Evolutionary conservation across 495 filamentous ascomycete species (phyloP).

Genomic region (Pseudomonodictys pantanalensis): DNA sequence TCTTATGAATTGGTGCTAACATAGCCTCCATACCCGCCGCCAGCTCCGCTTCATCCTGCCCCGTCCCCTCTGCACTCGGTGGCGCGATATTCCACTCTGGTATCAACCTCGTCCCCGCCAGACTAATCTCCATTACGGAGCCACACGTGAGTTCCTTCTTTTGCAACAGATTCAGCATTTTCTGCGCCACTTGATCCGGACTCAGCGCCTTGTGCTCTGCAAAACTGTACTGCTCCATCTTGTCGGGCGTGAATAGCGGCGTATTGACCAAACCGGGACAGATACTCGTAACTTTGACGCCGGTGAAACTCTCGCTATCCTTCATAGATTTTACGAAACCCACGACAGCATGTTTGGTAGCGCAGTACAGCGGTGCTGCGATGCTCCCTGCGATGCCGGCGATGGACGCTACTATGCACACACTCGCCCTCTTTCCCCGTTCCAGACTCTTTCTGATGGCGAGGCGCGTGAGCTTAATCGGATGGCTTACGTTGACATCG

Average conservation of each 20-base stretch:
- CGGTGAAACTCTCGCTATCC: constrained; percentile 36
- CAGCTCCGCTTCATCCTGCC: constrained; percentile 14
- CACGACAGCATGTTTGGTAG: constrained; percentile 42
- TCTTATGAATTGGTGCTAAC: constrained; percentile 9
- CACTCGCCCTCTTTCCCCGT: constrained; percentile 33
- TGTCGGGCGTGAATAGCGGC: constrained; percentile 32
- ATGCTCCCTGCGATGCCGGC: constrained; percentile 34
- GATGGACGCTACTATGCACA: constrained; percentile 35
- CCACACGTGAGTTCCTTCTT: constrained; percentile 30
- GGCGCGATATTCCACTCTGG: constrained; percentile 26
- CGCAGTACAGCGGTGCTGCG: constrained; percentile 38
- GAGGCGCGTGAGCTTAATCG: constrained; percentile 42
- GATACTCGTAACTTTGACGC: constrained; percentile 37
- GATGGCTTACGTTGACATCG: constrained; percentile 39
- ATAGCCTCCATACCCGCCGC: constrained; percentile 5
- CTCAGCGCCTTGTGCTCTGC: constrained; percentile 25
- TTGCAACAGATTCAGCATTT: constrained; percentile 36
- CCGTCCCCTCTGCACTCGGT: constrained; percentile 15
- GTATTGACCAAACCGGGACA: constrained; percentile 36
- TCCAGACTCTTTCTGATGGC: constrained; percentile 39
- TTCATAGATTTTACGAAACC: constrained; percentile 41
- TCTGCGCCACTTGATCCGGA: constrained; percentile 30
- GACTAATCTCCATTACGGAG: constrained; percentile 13
- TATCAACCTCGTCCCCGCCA: constrained; percentile 10
- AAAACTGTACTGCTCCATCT: constrained; percentile 29